phyloP scores from a whole-genome alignment of 345 rosid species.

The Corchorus olitorius region DNA sequence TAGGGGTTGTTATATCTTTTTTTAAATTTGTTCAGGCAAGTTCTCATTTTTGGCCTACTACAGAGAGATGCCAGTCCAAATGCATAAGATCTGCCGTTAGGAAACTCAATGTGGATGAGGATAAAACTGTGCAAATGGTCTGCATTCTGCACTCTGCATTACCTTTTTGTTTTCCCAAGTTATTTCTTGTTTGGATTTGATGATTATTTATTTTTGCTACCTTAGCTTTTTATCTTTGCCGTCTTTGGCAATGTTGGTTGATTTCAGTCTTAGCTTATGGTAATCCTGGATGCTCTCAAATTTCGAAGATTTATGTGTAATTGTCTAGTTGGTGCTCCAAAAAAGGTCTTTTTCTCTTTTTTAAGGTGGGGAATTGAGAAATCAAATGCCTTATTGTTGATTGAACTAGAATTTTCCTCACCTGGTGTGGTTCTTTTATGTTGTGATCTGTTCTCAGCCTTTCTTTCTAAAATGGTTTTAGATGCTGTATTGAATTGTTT shows the following conservation, averaged over 20 bases:
- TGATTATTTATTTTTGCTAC: neutral
- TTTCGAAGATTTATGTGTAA: neutral
- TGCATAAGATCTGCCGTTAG: slow-evolving; percentile 49
- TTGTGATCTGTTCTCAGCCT: neutral
- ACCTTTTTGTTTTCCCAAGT: neutral
- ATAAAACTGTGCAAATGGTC: slow-evolving; percentile 54
- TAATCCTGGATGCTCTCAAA: neutral
- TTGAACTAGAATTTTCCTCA: neutral
- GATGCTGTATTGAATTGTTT: neutral
- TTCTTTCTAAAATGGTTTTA: neutral
- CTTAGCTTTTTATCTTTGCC: slow-evolving; percentile 10
- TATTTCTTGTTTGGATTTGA: neutral
- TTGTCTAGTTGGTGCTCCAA: neutral
- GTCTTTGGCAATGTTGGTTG: neutral
- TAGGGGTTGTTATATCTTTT: slow-evolving; percentile 7
- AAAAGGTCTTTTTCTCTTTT: neutral
- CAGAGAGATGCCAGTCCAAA: slow-evolving; percentile 43
- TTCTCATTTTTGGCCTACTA: slow-evolving; percentile 45
- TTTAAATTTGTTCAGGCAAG: slow-evolving; percentile 44
- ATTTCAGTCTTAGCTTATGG: neutral
- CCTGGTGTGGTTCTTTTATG: neutral
- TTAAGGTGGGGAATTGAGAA: neutral
- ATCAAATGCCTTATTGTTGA: neutral
- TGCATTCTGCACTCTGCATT: neutral
- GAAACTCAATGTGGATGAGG: slow-evolving; percentile 48